Evolutionary conservation across 2,329 filamentous ascomycete species (phyloP), one percentile per base, ranked within the genome.

Genomic region (Trichoderma sp.): DNA sequence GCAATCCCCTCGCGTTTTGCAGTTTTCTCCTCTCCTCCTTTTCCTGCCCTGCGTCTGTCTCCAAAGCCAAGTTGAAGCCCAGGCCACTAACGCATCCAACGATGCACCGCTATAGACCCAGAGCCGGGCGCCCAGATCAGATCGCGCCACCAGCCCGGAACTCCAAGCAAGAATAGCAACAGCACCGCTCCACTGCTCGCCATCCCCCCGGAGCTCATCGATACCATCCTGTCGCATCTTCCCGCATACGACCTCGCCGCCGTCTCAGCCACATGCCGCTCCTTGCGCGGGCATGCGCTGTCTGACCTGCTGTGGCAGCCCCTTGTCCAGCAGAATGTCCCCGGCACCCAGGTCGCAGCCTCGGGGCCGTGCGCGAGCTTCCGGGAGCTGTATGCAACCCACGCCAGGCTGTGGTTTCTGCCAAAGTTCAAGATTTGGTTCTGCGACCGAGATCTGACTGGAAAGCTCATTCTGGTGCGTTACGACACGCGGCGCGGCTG

Each of bases 331-430:
- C 79, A 84, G 6, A 89, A 92, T 71, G 81, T 96, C 0, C 90
- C 91, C 0, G 80, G 86, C 40, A 76, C 83, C 66, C 72, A 74
- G 14, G 80, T 94, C 33, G 79, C 80, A 1, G 83, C 84, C 1
- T 83, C 89, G 0, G 84, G 83, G 7, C 89, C 90, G 7, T 89
- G 86, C 74, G 73, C 81, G 2, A 89, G 84, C 29, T 97, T 90
- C 79, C 88, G 87, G 69, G 85, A 91, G 31, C 86, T 97, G 2
- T 97, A 92, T 77, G 82, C 86, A 53, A 85, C 89, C 24, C 92
- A 96, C 77, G 87, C 96, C 72, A 90, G 91, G 0, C 88, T 90
- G 74, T 97, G 94, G 94, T 97, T 97, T 75, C 83, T 97, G 1
- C 85, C 92, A 0, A 88, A 87, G 63, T 84, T 92, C 76, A 94